Base-by-base conservation (phyloP, 208 protist species). In the Crithidia bombi region DNA sequence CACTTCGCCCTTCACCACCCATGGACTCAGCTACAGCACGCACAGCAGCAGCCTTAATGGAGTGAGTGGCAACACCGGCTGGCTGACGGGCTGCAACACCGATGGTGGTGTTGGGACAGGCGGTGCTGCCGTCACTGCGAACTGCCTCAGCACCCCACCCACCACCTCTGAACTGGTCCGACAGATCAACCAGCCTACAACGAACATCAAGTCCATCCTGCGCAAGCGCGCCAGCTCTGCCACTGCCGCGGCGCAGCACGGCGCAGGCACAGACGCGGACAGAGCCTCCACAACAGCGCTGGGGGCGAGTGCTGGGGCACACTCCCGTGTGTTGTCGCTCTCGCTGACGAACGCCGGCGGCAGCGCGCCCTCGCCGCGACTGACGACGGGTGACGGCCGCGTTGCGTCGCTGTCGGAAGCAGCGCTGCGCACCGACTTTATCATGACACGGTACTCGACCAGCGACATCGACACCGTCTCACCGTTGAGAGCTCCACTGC, bases 121-220 rank as follows among this genome's bases (percentile, higher is more conserved):
- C 44, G 43, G 32, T 5, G 36, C 9, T 12, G 19, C 55, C 14
- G 3, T n/a, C n/a, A n/a, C 21, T 0, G 3, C 38, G 38, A 30
- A 7, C 56, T 23, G 26, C n/a, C 4, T 28, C 23, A 44, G 58
- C 17, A 66, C 47, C 41, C 61, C 61, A 14, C 61, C 61, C 21
- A 66, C 71, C 17, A 77, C 70, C 57, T 70, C 56, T 10, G 71
- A 77, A 6, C 38, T 77, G 5, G 55, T 77, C n/a, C 71, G 47
- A 10, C 55, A 66, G 57, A 71, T 77, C 57, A 59, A 67, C 26
- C 55, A 69, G 26, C 50, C 71, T 11, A 38, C 57, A 0, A 69
- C 36, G 38, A 35, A 67, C 30, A 61, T 77, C 32, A 70, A 66
- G 19, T 77, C 71, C 36, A 77, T 77, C 33, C n/a, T 77, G 47